Conservation (phyloP, 2,329 filamentous ascomycete genomes). For the Scedosporium dehoogii region DNA sequence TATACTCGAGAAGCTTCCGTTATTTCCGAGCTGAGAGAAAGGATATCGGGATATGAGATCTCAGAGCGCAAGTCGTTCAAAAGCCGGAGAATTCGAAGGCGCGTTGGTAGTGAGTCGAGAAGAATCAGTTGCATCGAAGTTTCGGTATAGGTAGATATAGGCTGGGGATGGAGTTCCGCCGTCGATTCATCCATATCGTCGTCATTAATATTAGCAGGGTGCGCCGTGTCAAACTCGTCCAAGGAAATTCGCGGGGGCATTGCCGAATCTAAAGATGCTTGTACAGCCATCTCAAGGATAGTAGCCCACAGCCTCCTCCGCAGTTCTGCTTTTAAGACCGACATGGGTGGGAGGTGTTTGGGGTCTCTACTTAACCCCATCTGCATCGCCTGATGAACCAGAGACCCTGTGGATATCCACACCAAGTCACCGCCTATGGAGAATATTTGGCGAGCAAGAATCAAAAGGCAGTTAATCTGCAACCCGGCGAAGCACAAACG, state of each 20-base stretch:
- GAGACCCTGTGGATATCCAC: constrained; percentile 30
- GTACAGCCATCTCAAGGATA: constrained; percentile 27
- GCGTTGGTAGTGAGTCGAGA: constrained; percentile 23
- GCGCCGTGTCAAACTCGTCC: constrained; percentile 28
- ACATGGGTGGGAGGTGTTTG: constrained; percentile 23
- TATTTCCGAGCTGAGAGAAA: constrained; percentile 23
- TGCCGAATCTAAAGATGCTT: constrained; percentile 26
- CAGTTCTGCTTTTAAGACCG: constrained; percentile 24
- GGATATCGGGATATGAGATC: constrained; percentile 22
- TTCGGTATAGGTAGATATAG: constrained; percentile 18
- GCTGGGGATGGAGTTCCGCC: constrained; percentile 12
- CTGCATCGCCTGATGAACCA: constrained; percentile 32
- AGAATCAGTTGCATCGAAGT: constrained; percentile 25
- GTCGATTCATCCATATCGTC: constrained; percentile 14
- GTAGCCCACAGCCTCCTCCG: constrained; percentile 33
- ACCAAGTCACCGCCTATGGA: constrained; percentile 28
- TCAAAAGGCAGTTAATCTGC: constrained; percentile 28
- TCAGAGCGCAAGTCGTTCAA: constrained; percentile 23
- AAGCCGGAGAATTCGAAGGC: constrained; percentile 23
- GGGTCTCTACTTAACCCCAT: constrained; percentile 35
- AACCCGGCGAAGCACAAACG: constrained; percentile 21
- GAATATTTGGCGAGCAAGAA: constrained; percentile 30
- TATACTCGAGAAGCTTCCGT: constrained; percentile 15
- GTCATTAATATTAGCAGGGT: constrained; percentile 26
- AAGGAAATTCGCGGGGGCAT: constrained; percentile 28